Percentiles rank a stretch among this genome's conserved stretches.
These are phyloP conservation scores for Podosphaera xanthii DNA, from an alignment of 2,329 filamentous ascomycete genomes.

Conservation along the genomic window DNA sequence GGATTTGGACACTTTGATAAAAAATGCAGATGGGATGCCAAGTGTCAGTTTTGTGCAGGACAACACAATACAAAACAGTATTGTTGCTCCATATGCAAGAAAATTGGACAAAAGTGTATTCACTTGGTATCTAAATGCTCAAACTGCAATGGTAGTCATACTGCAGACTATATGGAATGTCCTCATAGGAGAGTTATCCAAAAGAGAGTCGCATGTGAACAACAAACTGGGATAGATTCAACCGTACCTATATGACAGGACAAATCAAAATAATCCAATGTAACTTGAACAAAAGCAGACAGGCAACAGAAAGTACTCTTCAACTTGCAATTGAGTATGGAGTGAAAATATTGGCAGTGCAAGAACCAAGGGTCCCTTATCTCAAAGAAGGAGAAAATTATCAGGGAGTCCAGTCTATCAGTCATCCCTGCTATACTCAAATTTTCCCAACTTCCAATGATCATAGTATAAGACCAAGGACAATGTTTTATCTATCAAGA, in stretches of 20 bases:
- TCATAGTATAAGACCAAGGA: background rate
- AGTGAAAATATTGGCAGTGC: background rate
- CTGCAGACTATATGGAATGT: background rate
- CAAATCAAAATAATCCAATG: too few species aligned
- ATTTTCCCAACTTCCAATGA: background rate
- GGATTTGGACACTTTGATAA: too few species aligned
- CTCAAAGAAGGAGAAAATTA: background rate
- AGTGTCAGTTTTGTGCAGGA: too few species aligned
- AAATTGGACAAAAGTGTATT: background rate
- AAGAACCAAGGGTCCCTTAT: background rate
- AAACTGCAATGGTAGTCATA: background rate
- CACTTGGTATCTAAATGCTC: background rate
- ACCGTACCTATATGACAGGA: too few species aligned
- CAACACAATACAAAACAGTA: background rate
- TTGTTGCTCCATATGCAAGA: background rate
- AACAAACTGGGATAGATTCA: background rate
- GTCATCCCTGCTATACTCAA: background rate
- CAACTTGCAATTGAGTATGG: background rate
- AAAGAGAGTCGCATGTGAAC: background rate
- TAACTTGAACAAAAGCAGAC: too few species aligned
- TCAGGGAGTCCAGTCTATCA: background rate
- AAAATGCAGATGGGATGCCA: too few species aligned
- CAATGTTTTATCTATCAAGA: background rate
- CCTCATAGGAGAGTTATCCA: background rate
- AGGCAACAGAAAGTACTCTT: background rate